Evolutionary conservation across 1,284 basidiomycete species (phyloP).

Genomic region (Leccinum pachyderme): DNA sequence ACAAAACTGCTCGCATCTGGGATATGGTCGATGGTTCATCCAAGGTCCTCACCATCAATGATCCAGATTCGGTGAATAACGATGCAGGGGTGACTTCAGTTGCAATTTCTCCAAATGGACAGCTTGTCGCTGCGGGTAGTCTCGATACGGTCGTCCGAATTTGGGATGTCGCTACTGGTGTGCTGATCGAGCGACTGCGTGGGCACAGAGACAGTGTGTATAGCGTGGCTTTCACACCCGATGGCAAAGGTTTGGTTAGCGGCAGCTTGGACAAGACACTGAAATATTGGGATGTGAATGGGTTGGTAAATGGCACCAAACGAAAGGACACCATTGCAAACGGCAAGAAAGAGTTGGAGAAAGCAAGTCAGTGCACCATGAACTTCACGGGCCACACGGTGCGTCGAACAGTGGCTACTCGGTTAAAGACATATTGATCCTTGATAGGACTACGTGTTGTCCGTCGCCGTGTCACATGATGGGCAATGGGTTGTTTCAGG

Average conservation of each 20-base stretch:
- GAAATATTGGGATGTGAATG: constrained; percentile 82
- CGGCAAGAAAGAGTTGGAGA: constrained; percentile 34
- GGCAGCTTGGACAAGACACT: constrained; percentile 87
- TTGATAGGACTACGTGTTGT: constrained; percentile 71
- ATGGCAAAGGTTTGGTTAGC: constrained; percentile 76
- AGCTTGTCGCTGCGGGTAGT: constrained; percentile 79
- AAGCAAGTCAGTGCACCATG: constrained; percentile 59
- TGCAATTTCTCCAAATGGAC: constrained; percentile 79
- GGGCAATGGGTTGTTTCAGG: constrained; percentile 88
- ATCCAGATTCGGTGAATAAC: constrained; percentile 50
- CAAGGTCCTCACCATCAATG: constrained; percentile 59
- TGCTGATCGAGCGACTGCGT: constrained; percentile 71
- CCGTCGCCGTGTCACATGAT: constrained; percentile 80
- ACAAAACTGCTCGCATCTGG: constrained; percentile 90
- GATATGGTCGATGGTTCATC: constrained; percentile 67
- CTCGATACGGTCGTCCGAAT: constrained; percentile 84
- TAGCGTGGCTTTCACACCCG: constrained; percentile 85
- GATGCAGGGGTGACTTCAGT: constrained; percentile 82
- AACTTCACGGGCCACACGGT: constrained; percentile 87
- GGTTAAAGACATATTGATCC: constrained; percentile 4
- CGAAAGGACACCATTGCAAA: constrained; percentile 43
- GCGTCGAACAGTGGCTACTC: constrained; percentile 19
- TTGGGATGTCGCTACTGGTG: constrained; percentile 78
- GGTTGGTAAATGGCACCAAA: constrained; percentile 40
- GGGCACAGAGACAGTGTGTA: constrained; percentile 87